Base-by-base conservation (phyloP, 371 early-diverging fungal species). In the Choanephora cucurbitarum region DNA sequence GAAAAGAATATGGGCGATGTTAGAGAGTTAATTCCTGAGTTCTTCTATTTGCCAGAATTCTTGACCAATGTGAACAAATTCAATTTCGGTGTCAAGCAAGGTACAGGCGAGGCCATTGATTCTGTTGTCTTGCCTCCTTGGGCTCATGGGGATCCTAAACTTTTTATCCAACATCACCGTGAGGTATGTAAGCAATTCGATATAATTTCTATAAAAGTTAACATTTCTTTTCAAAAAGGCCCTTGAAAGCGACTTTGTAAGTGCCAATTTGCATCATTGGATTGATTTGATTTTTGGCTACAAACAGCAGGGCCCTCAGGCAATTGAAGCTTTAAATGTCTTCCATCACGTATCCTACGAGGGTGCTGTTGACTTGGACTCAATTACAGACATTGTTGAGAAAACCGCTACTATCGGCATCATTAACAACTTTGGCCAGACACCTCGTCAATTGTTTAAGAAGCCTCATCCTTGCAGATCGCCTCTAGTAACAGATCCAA, bases 341-440 rank as follows among this genome's bases (percentile, higher is more conserved):
- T 93, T 94, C 61, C 91, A 92, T 66, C 90, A 93, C 64, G 77
- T 92, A 31, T 91, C 96, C 0, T 97, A 97, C 61, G 95, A 95
- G 57, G 94, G 93, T 1, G 93, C 93, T 9, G 92, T 96, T 33
- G 83, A 93, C 70, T 71, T 97, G 50, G 94, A 95, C 62, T 69
- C 85, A 2, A 89, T 96, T 41, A 84, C 85, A 14, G 95, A 97
- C 62, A 92, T 92, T 9, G 78, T 93, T 6, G 96, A 94, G 64
- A 88, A 89, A 49, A 87, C 92, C 3, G 94, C 94, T 6, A 91
- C 94, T 1, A 95, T 93, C 55, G 93, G 92, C 58, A 90, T 90
- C 55, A 97, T 97, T 54, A 87, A 94, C 62, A 93, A 97, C 69
- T 97, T 97, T 87, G 97, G 97, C 3, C 96, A 96, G 68, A 97